Evolutionary conservation across 768 basidiomycete genomes (phyloP), one percentile per base, ranked within the genome.

Genomic region (Macrolepiota albuminosa): DNA sequence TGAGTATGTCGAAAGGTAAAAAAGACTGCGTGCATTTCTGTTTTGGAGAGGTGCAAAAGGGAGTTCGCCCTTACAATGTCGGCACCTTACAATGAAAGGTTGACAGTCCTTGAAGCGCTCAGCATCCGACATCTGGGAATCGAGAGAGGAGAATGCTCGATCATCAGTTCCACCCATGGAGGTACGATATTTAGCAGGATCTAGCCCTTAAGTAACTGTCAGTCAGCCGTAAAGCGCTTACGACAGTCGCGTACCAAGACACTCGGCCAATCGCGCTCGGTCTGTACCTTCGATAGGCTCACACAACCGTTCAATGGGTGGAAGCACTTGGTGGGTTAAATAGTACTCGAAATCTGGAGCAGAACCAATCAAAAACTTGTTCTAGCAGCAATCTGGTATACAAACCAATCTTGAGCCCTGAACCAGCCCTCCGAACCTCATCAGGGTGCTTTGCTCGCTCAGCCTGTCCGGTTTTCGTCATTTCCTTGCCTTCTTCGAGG

Each of bases 231-330:
- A 63, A 51, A 63, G 18, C 4, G 50, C 6, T 36, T 8, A 37
- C 34, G 5, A 7, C 8, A 24, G 42, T 33, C 37, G 60, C 63
- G 55, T 69, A 93, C 95, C 96, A 6, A 99, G 84, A 70, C 94
- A 98, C 75, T 98, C 96, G 0, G 97, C 97, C 24, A 99, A 76
- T 39, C 95, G 83, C 7, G 95, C 78, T 31, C 92, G 84, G 66
- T 98, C 96, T 0, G 95, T 98, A 7, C 95, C 96, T 66, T 97
- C 93, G 48, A 99, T 98, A 1, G 92, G 89, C 46, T 97, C 97
- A 70, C 97, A 99, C 52, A 99, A 75, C 64, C 97, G 88, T 68
- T 97, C 92, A 58, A 98, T 87, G 0, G 97, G 95, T 4, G 97
- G 97, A 3, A 99, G 76, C 36, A 99, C 84, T 74, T 99, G 97